A percentile compares a stretch with the other conserved stretches of the same genome.
phyloP scores from a whole-genome alignment of 805 yeast genomes.

The Cyberlindnera bimundalis region DNA sequence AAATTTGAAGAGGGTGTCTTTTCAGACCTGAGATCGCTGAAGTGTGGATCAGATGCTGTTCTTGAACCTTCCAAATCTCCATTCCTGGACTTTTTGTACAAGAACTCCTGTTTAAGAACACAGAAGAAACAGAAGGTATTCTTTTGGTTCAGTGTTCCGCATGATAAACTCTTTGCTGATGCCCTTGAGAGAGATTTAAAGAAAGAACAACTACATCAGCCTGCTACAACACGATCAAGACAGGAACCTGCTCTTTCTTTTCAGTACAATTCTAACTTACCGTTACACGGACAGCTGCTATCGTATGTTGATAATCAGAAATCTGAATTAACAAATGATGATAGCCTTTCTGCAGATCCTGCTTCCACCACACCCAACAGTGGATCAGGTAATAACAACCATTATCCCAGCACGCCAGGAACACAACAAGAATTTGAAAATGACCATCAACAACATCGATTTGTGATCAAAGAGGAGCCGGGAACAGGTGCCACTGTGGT shows the following conservation, averaged over 20 bases:
- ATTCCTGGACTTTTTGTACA: constrained; percentile 78
- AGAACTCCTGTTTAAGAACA: constrained; percentile 83
- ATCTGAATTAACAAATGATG: constrained; percentile 4
- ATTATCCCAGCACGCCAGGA: not conserved
- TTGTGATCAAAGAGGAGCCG: constrained; percentile 22
- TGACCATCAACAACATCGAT: constrained; percentile 14
- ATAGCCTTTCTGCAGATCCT: too few species aligned
- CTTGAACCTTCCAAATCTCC: constrained; percentile 84
- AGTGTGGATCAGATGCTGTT: constrained; percentile 83
- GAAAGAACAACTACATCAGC: constrained; percentile 59
- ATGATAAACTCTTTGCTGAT: constrained; percentile 86
- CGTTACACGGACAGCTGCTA: constrained; percentile 52
- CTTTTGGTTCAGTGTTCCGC: constrained; percentile 95
- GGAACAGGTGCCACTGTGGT: constrained; percentile 20
- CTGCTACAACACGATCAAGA: constrained; percentile 68
- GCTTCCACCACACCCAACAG: constrained; percentile 1
- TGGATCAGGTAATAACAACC: not conserved
- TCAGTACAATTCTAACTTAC: constrained; percentile 50
- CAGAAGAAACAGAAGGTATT: constrained; percentile 97
- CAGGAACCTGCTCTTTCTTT: constrained; percentile 81
- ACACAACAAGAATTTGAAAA: not conserved
- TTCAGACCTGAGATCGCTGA: constrained; percentile 81
- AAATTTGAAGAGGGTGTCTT: constrained; percentile 97
- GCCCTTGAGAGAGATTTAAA: constrained; percentile 91
- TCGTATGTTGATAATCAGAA: constrained; percentile 37